Evolutionary conservation across 2,329 filamentous ascomycete species (phyloP).

Genomic region (Colletotrichum filicis): DNA sequence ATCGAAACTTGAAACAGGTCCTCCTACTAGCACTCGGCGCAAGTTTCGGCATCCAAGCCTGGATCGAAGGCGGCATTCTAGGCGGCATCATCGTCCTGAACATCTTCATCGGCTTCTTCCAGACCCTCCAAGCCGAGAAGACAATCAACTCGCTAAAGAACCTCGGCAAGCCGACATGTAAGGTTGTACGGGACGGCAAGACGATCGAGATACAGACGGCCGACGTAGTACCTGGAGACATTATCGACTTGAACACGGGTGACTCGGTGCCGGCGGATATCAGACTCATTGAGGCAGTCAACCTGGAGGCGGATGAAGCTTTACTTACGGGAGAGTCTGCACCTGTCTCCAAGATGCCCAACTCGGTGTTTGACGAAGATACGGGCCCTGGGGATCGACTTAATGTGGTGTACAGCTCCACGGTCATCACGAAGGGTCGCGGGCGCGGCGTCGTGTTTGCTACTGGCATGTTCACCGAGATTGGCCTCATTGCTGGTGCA

Average conservation of each 20-base stretch:
- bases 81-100: constrained; percentile 63
- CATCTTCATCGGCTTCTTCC: constrained; percentile 63
- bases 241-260: constrained; percentile 64
- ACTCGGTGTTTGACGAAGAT: constrained; percentile 58
- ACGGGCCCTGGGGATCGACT: constrained; percentile 69
- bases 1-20: constrained; percentile 39
- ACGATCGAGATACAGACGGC: constrained; percentile 47
- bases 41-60: constrained; percentile 61
- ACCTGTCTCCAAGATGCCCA: constrained; percentile 64
- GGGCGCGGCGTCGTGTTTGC: constrained; percentile 69
- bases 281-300: constrained; percentile 60
- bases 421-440: constrained; percentile 71
- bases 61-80: constrained; percentile 65
- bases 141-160: constrained; percentile 63
- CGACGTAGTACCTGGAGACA: constrained; percentile 66
- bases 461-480: constrained; percentile 70
- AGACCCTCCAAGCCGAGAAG: constrained; percentile 64
- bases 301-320: constrained; percentile 70
- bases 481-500: constrained; percentile 68
- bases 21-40: constrained; percentile 62
- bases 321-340: constrained; percentile 72
- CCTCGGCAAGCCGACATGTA: constrained; percentile 60
- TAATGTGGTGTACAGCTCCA: constrained; percentile 71
- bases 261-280: constrained; percentile 55
- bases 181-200: constrained; percentile 60